These are phyloP conservation scores for Smittium culicis DNA, from an alignment of 371 early-diverging fungal species.

Conservation along the genomic window DNA sequence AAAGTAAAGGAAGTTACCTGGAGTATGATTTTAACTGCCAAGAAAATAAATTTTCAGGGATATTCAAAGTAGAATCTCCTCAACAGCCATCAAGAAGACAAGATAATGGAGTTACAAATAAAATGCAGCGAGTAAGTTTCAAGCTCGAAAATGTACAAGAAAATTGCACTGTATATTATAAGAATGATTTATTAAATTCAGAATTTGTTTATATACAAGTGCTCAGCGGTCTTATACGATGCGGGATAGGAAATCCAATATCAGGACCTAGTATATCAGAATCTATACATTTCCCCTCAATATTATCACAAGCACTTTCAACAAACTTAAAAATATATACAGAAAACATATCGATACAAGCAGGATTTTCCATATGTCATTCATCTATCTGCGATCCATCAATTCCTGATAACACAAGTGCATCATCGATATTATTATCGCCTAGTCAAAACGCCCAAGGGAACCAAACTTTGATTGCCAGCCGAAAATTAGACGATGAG, in stretches of 20 bases:
- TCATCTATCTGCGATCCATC: background rate
- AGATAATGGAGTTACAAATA: background rate
- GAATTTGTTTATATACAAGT: constrained; percentile 1
- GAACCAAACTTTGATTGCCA: background rate
- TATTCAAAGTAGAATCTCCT: background rate
- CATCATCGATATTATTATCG: background rate
- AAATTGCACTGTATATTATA: background rate
- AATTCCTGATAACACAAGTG: background rate
- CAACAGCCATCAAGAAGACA: background rate
- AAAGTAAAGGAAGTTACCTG: background rate
- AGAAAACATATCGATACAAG: background rate
- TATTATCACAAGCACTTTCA: background rate
- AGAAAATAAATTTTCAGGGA: background rate
- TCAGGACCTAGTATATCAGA: background rate
- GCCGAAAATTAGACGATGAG: background rate
- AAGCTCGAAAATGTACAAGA: background rate
- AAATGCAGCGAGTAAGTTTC: background rate
- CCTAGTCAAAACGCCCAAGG: background rate
- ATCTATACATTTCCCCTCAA: background rate
- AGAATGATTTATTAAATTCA: background rate
- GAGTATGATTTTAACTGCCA: background rate
- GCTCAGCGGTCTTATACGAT: background rate
- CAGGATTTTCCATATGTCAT: constrained; percentile 2
- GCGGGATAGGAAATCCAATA: constrained; percentile 1
- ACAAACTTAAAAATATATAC: background rate